phyloP scores from a whole-genome alignment of 192 early-diverging fungal species.

The Phlyctochytrium planicorne region DNA sequence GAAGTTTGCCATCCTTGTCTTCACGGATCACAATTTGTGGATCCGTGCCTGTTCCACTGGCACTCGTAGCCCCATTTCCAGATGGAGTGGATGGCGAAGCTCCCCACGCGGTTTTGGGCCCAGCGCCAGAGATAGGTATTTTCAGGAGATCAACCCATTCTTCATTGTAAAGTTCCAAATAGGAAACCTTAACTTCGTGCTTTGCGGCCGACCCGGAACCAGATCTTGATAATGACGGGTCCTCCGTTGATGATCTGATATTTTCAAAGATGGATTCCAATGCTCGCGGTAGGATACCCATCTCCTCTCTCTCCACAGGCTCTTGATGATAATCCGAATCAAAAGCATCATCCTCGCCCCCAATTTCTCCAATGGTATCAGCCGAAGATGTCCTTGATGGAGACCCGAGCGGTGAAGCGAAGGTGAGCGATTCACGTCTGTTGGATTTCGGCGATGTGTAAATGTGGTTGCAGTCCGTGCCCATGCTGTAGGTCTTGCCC shows the following conservation, averaged over 20 bases:
- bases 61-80: too few species aligned
- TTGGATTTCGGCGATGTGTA: neutral
- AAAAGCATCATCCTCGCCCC: neutral
- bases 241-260: too few species aligned
- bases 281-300: conserved; percentile 32
- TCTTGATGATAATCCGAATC: neutral
- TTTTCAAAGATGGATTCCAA: conserved; percentile 23
- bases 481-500: conserved; percentile 97
- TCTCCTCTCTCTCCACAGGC: neutral
- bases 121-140: conserved; percentile 1
- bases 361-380: conserved; percentile 2
- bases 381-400: neutral
- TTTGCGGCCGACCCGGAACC: neutral
- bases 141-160: conserved; percentile 88
- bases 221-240: too few species aligned
- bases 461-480: conserved; percentile 54
- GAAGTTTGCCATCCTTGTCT: conserved; percentile 76
- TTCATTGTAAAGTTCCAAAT: conserved; percentile 96
- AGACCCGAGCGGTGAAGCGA: neutral
- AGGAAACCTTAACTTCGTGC: conserved; percentile 67
- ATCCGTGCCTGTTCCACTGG: too few species aligned
- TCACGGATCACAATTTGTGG: conserved; percentile 74
- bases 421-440: neutral
- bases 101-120: neutral
- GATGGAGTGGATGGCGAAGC: neutral